These are phyloP conservation scores for Trametes maxima DNA, from an alignment of 768 basidiomycete species.

Conservation along the genomic window DNA sequence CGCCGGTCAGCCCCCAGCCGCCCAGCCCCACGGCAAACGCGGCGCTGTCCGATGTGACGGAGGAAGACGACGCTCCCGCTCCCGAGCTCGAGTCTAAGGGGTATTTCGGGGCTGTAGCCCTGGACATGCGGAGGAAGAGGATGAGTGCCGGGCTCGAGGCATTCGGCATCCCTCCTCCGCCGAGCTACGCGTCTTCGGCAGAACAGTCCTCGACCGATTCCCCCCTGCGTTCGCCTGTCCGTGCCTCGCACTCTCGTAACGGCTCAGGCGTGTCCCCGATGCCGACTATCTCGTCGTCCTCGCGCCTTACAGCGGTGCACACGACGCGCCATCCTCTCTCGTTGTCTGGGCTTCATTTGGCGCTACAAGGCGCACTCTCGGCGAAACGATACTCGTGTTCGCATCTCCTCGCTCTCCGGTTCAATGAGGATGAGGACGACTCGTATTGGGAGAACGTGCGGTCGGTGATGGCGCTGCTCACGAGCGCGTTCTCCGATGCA, in stretches of 20 bases:
- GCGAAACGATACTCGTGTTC: conserved; percentile 79
- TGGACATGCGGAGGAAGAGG: conserved; percentile 60
- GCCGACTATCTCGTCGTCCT: conserved; percentile 38
- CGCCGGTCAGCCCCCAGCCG: conserved; percentile 40
- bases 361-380: conserved; percentile 66
- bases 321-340: conserved; percentile 67
- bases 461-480: conserved; percentile 70
- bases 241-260: conserved; percentile 8
- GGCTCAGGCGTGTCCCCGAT: conserved; percentile 8
- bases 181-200: conserved; percentile 24
- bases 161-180: conserved; percentile 42
- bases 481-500: conserved; percentile 66
- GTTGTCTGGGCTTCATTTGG: conserved; percentile 58
- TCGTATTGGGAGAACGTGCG: conserved; percentile 86
- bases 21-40: conserved; percentile 6
- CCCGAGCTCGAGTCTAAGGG: conserved; percentile 28
- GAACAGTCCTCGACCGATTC: conserved; percentile 3
- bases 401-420: conserved; percentile 78
- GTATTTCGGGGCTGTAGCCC: conserved; percentile 63
- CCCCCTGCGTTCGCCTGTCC: conserved; percentile 18
- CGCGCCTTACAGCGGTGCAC: conserved; percentile 66
- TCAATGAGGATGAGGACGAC: conserved; percentile 66
- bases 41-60: conserved; percentile 40
- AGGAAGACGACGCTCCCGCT: conserved; percentile 38
- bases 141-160: conserved; percentile 51